Base-by-base conservation (phyloP, 202 grass and related monocot species). In the Musa balbisiana region DNA sequence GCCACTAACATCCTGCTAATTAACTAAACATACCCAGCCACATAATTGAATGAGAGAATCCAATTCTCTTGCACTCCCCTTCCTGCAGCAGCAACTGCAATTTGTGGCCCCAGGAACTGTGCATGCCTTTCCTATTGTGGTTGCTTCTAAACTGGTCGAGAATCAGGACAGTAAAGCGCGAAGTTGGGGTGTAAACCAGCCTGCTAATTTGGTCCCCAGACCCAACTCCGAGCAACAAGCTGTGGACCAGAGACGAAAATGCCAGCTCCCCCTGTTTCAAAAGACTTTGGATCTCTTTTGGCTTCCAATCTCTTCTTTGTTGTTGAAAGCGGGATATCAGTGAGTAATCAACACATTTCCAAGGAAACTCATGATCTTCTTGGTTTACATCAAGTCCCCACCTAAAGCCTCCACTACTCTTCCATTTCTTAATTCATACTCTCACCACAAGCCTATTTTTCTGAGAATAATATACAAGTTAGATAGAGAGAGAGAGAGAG, bases 241-340 rank as follows among this genome's bases (percentile, higher is more conserved):
- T 43, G 33, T 43, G 33, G 33, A 43, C 33, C 33, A 43, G 33
- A 43, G 33, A 43, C 33, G 3, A 43, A 43, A 43, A 43, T 6
- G 33, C 33, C 33, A 43, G 33, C 33, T 43, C 33, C 33, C 33
- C 33, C 33, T 43, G 33, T 43, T 43, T 43, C 33, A 3, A 8
- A 43, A 6, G 33, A 6, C 33, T 43, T 43, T 43, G 0, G 33
- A 43, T 43, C 33, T 6, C 33, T 43, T 43, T 43, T 43, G 5
- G 33, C 33, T 43, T 43, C 33, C 33, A 43, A 33, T 33, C 29
- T 33, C 65, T 69, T 56, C 77, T 71, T 51, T 52, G 49, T 10
- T 60, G 71, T 62, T 11, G 53, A 17, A 53, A 59, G 58, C 78
- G 51, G 53, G 62, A 78, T 87, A 60, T 53, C 49, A 63, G 64